phyloP scores from a whole-genome alignment of 139 green algal species.

The Chlorella sp. region DNA sequence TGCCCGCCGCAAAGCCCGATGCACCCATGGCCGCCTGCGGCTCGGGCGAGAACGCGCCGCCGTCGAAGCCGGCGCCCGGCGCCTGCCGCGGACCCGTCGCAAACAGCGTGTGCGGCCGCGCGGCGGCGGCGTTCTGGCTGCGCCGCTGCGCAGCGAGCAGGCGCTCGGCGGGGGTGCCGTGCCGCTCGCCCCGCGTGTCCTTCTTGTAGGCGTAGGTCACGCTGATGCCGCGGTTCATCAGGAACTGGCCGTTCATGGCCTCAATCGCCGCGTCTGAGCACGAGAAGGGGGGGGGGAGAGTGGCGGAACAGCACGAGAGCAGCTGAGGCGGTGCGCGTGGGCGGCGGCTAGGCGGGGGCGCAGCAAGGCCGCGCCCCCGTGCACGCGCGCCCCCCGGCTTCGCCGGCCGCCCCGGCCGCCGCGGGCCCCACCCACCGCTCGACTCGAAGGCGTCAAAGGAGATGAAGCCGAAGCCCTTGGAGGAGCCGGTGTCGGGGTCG shows the following conservation, averaged over 20 bases:
- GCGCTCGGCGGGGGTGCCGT: constrained; percentile 93
- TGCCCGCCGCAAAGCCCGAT: constrained; percentile 30
- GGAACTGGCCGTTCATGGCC: constrained; percentile 96
- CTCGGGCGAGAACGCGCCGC: background rate
- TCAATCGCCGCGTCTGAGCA: constrained; percentile 93
- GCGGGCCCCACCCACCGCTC: constrained; percentile 32
- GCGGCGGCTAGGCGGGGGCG: too few relatives aligned
- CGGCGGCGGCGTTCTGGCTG: constrained; percentile 45
- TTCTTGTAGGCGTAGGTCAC: constrained; percentile 98
- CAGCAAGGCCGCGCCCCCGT: too few relatives aligned
- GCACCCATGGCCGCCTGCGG: constrained; percentile 3
- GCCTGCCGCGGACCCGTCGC: constrained; percentile 59
- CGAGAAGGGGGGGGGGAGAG: background rate
- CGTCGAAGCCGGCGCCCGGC: constrained; percentile 21
- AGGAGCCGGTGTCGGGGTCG: constrained; percentile 89
- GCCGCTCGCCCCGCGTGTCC: constrained; percentile 94
- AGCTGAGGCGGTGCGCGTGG: background rate
- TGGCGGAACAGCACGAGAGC: background rate
- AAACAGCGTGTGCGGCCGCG: constrained; percentile 88
- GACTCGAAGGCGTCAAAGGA: constrained; percentile 94
- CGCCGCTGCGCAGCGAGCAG: constrained; percentile 86
- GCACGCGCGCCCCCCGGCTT: too few relatives aligned
- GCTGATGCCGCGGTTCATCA: constrained; percentile 89
- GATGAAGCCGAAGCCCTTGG: constrained; percentile 96
- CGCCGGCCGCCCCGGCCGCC: too few relatives aligned